A percentile compares a stretch with the other conserved stretches of the same genome.
phyloP scores from a whole-genome alignment of 2,329 filamentous ascomycete species.

The Xylaria arbuscula region DNA sequence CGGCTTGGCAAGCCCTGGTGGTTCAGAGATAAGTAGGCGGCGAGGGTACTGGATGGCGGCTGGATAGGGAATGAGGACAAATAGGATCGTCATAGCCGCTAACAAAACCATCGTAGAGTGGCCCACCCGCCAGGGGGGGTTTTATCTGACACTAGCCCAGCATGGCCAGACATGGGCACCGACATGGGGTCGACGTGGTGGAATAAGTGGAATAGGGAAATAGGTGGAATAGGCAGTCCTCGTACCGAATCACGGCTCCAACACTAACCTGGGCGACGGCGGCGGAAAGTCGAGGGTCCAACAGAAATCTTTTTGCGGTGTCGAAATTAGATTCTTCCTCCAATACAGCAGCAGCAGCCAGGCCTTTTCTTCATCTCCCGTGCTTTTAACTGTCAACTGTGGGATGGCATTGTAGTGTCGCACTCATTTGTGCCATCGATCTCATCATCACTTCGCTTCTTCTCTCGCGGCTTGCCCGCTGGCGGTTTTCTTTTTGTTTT shows the following conservation, averaged over 20 bases:
- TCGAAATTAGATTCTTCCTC: conserved; percentile 29
- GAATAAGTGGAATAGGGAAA: not conserved
- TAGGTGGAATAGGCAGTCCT: conserved; percentile 1
- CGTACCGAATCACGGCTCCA: conserved; percentile 12
- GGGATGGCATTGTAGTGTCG: conserved; percentile 36
- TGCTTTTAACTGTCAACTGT: not conserved
- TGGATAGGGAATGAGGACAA: conserved; percentile 9
- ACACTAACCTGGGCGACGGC: not conserved
- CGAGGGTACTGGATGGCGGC: not conserved
- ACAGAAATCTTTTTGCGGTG: conserved; percentile 33
- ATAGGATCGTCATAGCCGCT: conserved; percentile 30
- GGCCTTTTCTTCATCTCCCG: conserved; percentile 21
- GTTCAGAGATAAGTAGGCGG: conserved; percentile 22
- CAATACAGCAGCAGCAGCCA: conserved; percentile 12
- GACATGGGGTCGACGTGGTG: conserved; percentile 15
- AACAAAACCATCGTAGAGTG: conserved; percentile 25
- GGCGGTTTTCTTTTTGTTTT: conserved; percentile 37
- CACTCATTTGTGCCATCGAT: conserved; percentile 15
- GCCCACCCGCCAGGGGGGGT: conserved; percentile 14
- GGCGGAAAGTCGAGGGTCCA: conserved; percentile 21
- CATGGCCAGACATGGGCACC: conserved; percentile 10
- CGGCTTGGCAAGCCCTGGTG: conserved; percentile 45
- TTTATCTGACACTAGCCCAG: conserved; percentile 11
- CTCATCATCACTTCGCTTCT: conserved; percentile 25
- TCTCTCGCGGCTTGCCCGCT: conserved; percentile 39